Percentiles rank a stretch among this genome's conserved stretches.
Conservation (phyloP, 495 filamentous ascomycete species). For the Niebla homalea region DNA sequence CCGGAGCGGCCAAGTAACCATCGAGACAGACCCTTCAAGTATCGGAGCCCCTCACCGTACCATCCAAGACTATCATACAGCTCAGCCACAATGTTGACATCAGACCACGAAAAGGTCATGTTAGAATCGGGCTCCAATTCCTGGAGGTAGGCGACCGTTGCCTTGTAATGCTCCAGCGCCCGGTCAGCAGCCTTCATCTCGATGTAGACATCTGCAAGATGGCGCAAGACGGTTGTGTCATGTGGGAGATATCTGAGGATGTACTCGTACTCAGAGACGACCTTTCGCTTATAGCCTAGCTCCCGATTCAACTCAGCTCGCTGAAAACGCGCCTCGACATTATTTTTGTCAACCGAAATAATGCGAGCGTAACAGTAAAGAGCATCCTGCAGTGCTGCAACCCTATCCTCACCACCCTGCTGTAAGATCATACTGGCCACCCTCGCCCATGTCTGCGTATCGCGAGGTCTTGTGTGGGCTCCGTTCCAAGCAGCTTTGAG, state of each 20-base stretch:
- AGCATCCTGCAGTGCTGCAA: conserved; percentile 39
- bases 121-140: conserved; percentile 33
- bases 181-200: conserved; percentile 41
- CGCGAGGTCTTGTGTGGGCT: conserved; percentile 56
- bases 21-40: conserved; percentile 56
- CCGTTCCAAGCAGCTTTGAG: conserved; percentile 55
- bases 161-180: conserved; percentile 47
- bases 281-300: conserved; percentile 40
- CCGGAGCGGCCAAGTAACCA: conserved; percentile 68
- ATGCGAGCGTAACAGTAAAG: conserved; percentile 59
- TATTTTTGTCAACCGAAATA: conserved; percentile 44
- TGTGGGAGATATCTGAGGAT: conserved; percentile 46
- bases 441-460: conserved; percentile 53
- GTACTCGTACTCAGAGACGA: conserved; percentile 47
- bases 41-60: conserved; percentile 48
- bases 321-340: conserved; percentile 45
- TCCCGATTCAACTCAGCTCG: conserved; percentile 47
- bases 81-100: conserved; percentile 73
- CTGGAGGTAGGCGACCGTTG: conserved; percentile 43
- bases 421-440: conserved; percentile 55
- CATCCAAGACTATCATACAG: conserved; percentile 51
- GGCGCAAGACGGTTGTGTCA: conserved; percentile 46
- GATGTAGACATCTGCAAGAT: conserved; percentile 51
- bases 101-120: conserved; percentile 60
- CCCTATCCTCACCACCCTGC: conserved; percentile 38